A percentile compares a stretch with the other conserved stretches of the same genome.
Conservation (phyloP, 1,284 basidiomycete species). For the Cerrena zonata region DNA sequence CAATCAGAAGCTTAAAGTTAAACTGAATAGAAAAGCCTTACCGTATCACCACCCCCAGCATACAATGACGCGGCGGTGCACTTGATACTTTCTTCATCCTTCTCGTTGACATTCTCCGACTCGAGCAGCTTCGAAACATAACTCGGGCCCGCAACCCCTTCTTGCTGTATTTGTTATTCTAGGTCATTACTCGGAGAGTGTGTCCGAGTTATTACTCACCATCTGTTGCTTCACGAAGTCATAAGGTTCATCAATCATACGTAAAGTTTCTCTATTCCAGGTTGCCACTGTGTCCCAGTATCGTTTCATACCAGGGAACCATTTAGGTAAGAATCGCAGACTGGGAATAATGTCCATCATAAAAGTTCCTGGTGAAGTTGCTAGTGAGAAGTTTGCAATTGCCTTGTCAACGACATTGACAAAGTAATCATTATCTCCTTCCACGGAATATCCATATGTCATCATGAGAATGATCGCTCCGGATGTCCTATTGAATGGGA, state of each 20-base stretch:
- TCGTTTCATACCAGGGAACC: too few species aligned
- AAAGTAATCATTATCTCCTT: constrained; percentile 4
- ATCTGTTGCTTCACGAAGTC: too few species aligned
- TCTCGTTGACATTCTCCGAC: too few species aligned
- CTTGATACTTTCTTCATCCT: constrained; percentile 4
- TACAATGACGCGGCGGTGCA: constrained; percentile 1
- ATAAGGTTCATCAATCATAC: too few species aligned
- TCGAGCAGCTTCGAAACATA: too few species aligned
- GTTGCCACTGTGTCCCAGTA: too few species aligned
- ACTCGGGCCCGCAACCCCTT: too few species aligned
- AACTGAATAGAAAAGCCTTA: background rate
- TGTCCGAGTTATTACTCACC: too few species aligned
- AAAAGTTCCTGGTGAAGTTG: background rate
- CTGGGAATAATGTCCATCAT: constrained; percentile 2
- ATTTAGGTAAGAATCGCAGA: background rate
- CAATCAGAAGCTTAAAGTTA: too few species aligned
- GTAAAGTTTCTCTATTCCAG: too few species aligned
- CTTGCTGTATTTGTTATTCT: too few species aligned
- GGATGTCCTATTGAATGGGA: constrained; percentile 17
- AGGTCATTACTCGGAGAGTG: too few species aligned
- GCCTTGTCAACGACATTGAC: constrained; percentile 5
- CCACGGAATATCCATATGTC: constrained; percentile 8
- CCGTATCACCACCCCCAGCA: constrained; percentile 12
- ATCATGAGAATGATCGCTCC: constrained; percentile 9
- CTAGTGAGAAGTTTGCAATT: background rate